These are phyloP conservation scores for Flaveria robusta DNA, from an alignment of 129 eudicot genomes.

Conservation along the genomic window DNA sequence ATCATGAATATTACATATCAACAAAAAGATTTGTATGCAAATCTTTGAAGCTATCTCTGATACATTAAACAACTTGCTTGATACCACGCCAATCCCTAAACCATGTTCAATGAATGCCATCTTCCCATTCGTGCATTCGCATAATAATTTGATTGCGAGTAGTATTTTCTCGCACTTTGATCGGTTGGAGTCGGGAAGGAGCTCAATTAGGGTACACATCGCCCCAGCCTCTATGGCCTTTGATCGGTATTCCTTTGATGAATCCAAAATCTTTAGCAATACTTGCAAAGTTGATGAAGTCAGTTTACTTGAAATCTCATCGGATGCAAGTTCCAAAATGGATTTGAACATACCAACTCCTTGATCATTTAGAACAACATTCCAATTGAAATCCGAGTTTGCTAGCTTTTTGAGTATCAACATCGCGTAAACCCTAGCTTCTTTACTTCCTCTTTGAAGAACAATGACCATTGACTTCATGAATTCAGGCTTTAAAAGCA, in stretches of 20 bases:
- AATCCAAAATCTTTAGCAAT: constrained; percentile 40
- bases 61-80: constrained; percentile 53
- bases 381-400: constrained; percentile 42
- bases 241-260: constrained; percentile 48
- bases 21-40: constrained; percentile 52
- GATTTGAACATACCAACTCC: constrained; percentile 61
- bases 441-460: constrained; percentile 64
- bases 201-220: constrained; percentile 55
- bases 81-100: constrained; percentile 47
- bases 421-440: constrained; percentile 52
- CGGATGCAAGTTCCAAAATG: constrained; percentile 58
- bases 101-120: constrained; percentile 57
- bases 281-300: constrained; percentile 54
- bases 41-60: constrained; percentile 42
- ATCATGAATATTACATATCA: constrained; percentile 49
- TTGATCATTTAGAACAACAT: constrained; percentile 40
- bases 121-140: constrained; percentile 62
- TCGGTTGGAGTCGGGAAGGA: constrained; percentile 52
- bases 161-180: constrained; percentile 54
- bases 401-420: constrained; percentile 45
- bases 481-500: constrained; percentile 48
- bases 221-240: constrained; percentile 73
- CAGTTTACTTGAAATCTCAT: constrained; percentile 49
- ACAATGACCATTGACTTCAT: constrained; percentile 52
- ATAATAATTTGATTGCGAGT: constrained; percentile 44